These are phyloP conservation scores for Exidia glandulosa DNA, from an alignment of 768 basidiomycete genomes.

Conservation along the genomic window DNA sequence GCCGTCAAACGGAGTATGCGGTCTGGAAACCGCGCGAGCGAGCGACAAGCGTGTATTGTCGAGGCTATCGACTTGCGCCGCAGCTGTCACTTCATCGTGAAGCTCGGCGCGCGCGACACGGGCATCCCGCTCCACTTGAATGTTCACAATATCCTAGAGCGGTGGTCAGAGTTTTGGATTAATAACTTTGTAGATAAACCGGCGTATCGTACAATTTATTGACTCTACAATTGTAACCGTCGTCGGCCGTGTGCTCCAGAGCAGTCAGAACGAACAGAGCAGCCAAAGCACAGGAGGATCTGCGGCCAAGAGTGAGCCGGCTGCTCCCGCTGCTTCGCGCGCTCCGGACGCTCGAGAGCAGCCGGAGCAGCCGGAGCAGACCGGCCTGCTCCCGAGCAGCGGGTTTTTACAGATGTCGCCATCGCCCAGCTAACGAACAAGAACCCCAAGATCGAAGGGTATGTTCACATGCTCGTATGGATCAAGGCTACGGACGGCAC, in stretches of 20 bases:
- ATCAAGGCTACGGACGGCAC: too few relatives aligned
- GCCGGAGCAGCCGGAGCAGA: neutral
- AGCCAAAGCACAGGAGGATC: neutral
- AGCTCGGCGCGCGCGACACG: neutral
- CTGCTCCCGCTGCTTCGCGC: neutral
- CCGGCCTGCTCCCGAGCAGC: neutral
- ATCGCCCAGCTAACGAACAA: too few relatives aligned
- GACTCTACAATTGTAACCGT: neutral
- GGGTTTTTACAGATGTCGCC: neutral
- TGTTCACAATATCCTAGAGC: neutral
- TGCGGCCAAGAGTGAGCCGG: neutral
- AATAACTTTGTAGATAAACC: neutral
- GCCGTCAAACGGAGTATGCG: neutral
- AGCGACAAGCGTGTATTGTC: neutral
- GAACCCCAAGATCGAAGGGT: too few relatives aligned
- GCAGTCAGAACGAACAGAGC: neutral
- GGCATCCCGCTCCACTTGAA: neutral
- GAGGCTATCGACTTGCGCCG: neutral
- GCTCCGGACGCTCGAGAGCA: neutral
- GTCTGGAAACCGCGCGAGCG: conserved; percentile 4
- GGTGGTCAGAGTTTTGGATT: neutral
- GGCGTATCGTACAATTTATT: neutral
- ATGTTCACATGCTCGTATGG: too few relatives aligned
- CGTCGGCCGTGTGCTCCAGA: neutral
- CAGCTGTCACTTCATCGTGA: neutral